Percentiles rank a stretch among this genome's conserved stretches.
phyloP scores from a whole-genome alignment of 306 rosid genomes.

The Acacia confusa region DNA sequence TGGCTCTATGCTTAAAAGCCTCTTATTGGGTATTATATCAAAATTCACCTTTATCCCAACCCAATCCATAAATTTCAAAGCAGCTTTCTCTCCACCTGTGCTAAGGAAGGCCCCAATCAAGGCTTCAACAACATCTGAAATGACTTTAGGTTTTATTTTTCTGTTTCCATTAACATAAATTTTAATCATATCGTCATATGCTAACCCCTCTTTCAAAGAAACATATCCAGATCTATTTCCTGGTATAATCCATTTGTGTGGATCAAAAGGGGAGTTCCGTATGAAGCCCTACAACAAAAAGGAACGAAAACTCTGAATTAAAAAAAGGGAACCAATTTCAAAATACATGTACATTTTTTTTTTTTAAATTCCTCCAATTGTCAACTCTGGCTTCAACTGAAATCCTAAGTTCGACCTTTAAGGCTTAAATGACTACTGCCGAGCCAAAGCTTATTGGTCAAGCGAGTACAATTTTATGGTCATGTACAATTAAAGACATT shows the following conservation, averaged over 20 bases:
- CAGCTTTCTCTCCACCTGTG: constrained; percentile 68
- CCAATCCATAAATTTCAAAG: constrained; percentile 66
- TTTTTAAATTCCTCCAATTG: neutral
- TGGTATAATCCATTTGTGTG: constrained; percentile 66
- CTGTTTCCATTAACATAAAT: constrained; percentile 42
- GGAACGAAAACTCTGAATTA: constrained; percentile 1
- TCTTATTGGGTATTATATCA: constrained; percentile 42
- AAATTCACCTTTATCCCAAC: constrained; percentile 69
- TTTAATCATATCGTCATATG: constrained; percentile 16
- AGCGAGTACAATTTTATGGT: neutral
- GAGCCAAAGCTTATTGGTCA: neutral
- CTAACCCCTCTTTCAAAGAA: constrained; percentile 41
- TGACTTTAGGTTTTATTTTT: constrained; percentile 49
- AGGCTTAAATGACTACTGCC: too few species aligned
- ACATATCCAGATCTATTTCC: constrained; percentile 42
- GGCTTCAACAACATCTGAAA: constrained; percentile 94
- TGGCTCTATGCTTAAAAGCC: constrained; percentile 34
- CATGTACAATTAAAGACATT: neutral
- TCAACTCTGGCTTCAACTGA: neutral
- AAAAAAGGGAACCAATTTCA: neutral
- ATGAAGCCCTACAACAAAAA: constrained; percentile 72
- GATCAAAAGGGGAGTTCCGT: constrained; percentile 59
- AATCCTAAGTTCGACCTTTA: neutral
- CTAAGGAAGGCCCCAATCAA: constrained; percentile 87
- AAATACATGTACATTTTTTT: neutral